Evolutionary conservation across 306 rosid species (phyloP).

Genomic region (Quercus bicolor): DNA sequence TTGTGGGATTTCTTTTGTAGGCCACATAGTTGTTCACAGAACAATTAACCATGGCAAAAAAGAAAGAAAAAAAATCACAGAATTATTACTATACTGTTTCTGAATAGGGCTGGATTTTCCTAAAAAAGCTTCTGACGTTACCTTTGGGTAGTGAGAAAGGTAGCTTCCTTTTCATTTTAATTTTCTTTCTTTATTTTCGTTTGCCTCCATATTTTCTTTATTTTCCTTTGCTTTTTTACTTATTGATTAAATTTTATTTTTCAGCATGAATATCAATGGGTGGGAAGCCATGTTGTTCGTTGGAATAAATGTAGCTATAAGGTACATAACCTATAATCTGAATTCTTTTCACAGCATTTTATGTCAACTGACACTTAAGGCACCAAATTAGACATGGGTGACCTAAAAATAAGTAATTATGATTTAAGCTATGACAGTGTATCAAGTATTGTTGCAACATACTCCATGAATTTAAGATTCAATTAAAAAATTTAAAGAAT

Average conservation of each 20-base stretch:
- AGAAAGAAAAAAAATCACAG: not conserved
- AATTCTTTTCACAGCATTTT: not conserved
- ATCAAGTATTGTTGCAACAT: not conserved
- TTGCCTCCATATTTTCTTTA: not conserved
- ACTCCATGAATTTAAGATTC: too few species aligned
- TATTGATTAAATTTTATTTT: conserved; percentile 21
- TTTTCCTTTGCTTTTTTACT: conserved; percentile 15
- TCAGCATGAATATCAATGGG: conserved; percentile 75
- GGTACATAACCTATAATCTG: conserved; percentile 39
- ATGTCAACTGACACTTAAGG: conserved; percentile 4
- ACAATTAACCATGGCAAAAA: not conserved
- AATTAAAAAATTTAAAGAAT: not conserved
- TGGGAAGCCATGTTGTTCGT: conserved; percentile 78
- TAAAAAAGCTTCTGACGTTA: too few species aligned
- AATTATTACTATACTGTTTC: too few species aligned
- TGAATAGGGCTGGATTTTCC: too few species aligned
- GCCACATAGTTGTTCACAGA: not conserved
- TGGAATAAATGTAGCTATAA: conserved; percentile 85
- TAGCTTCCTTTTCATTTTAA: too few species aligned
- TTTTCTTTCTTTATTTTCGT: too few species aligned
- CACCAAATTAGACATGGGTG: not conserved
- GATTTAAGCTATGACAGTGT: not conserved
- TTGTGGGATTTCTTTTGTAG: not conserved
- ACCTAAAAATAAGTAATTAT: not conserved
- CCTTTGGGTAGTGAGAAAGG: too few species aligned